Evolutionary conservation across 1,139 yeast species (phyloP).

Genomic region (Starmera stellimalicola): DNA sequence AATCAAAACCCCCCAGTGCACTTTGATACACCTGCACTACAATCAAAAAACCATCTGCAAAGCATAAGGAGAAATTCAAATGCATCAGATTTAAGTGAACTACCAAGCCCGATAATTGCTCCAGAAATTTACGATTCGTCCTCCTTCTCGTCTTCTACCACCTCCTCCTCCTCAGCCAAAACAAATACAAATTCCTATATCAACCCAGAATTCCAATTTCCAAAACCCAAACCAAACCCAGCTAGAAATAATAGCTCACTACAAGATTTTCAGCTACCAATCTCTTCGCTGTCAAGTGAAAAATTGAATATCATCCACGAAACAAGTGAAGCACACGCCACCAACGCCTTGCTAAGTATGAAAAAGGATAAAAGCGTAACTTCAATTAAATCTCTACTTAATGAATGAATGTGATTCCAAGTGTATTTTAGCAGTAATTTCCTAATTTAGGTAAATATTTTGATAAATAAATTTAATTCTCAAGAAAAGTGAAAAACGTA

Average conservation of each 20-base stretch:
- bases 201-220: constrained; percentile 10
- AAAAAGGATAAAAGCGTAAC: constrained; percentile 33
- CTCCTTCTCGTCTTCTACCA: background rate
- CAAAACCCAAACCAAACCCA: background rate
- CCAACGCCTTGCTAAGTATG: constrained; percentile 33
- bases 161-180: background rate
- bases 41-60: constrained; percentile 5
- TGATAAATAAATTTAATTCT: too few species aligned
- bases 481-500: too few species aligned
- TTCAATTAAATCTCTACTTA: constrained; percentile 15
- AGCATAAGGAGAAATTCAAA: background rate
- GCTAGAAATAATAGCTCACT: constrained; percentile 1
- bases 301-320: constrained; percentile 7
- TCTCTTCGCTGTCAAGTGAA: constrained; percentile 1
- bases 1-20: too few species aligned
- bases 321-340: constrained; percentile 21
- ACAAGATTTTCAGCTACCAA: constrained; percentile 2
- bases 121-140: constrained; percentile 25
- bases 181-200: background rate
- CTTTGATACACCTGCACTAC: constrained; percentile 5
- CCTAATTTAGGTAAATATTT: too few species aligned
- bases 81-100: constrained; percentile 4
- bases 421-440: too few species aligned
- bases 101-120: constrained; percentile 36
- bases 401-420: constrained; percentile 3